phyloP scores from a whole-genome alignment of 148 eudicot genomes.

The Simmondsia chinensis region DNA sequence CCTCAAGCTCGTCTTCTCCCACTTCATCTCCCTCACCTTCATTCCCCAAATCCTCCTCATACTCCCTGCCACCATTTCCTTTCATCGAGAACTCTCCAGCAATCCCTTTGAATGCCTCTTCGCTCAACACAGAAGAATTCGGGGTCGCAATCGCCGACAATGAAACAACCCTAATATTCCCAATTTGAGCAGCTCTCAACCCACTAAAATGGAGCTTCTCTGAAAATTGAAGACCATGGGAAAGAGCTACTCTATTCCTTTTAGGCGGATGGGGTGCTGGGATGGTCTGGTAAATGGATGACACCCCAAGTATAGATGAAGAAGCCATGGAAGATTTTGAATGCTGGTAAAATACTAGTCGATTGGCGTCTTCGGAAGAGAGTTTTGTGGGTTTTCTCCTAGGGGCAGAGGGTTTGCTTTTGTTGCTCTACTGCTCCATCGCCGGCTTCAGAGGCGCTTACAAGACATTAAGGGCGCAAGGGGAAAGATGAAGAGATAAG shows the following conservation, averaged over 20 bases:
- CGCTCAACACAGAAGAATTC: slow-evolving; percentile 67
- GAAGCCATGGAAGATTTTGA: slow-evolving; percentile 40
- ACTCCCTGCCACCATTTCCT: slow-evolving; percentile 20
- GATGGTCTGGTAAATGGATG: slow-evolving; percentile 48
- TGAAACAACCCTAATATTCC: slow-evolving; percentile 28
- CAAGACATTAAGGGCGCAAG: slow-evolving; percentile 6
- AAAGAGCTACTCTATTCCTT: slow-evolving; percentile 20
- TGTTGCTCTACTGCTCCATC: neutral
- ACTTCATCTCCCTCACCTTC: slow-evolving; percentile 15
- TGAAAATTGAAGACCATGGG: slow-evolving; percentile 22
- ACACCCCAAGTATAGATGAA: slow-evolving; percentile 47
- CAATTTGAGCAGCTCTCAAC: slow-evolving; percentile 11
- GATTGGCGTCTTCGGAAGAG: neutral
- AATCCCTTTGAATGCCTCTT: slow-evolving; percentile 76
- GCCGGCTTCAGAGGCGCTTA: neutral
- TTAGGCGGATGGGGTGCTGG: slow-evolving; percentile 27
- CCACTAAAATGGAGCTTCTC: slow-evolving; percentile 22
- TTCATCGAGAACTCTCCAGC: slow-evolving; percentile 30
- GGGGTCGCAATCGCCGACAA: slow-evolving; percentile 63
- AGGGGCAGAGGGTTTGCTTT: slow-evolving; percentile 3
- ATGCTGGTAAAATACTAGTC: neutral
- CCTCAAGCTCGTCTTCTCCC: slow-evolving; percentile 49
- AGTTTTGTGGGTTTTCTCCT: neutral
- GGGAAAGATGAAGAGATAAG: slow-evolving; percentile 11
- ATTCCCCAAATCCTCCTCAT: slow-evolving; percentile 13